Conservation (phyloP, 257 asterid genomes). For the Orobanche coerulescens region DNA sequence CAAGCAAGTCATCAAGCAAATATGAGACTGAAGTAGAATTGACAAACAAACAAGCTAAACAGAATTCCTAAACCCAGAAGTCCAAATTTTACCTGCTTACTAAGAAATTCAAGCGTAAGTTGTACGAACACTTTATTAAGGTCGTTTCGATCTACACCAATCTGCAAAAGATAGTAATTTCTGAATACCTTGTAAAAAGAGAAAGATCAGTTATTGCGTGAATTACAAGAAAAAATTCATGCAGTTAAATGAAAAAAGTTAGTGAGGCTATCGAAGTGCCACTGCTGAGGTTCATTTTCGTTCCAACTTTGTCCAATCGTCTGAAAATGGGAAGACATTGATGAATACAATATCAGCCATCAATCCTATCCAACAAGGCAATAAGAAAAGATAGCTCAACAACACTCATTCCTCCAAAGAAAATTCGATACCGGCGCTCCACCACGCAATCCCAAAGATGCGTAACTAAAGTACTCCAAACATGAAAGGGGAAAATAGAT, state of each 20-base stretch:
- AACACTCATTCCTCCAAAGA: background rate
- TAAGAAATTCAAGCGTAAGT: constrained; percentile 81
- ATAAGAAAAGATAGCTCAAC: background rate
- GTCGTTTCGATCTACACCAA: constrained; percentile 68
- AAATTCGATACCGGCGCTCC: background rate
- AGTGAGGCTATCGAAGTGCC: background rate
- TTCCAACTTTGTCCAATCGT: background rate
- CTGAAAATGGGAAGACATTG: background rate
- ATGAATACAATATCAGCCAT: background rate
- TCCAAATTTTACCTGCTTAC: constrained; percentile 60
- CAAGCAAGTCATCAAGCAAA: background rate
- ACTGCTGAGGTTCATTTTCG: no score
- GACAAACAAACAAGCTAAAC: constrained; percentile 16
- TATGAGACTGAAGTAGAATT: constrained; percentile 2
- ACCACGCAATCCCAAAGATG: background rate
- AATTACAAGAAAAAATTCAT: background rate
- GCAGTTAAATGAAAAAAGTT: background rate
- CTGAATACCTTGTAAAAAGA: constrained; percentile 15
- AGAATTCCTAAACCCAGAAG: background rate
- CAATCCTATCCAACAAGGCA: background rate
- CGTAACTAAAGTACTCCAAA: background rate
- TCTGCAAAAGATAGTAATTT: constrained; percentile 43
- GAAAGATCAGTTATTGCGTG: constrained; percentile 11
- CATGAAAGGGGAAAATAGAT: background rate
- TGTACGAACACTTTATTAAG: constrained; percentile 70